Evolutionary conservation across 805 yeast species (phyloP).

Genomic region (Metschnikowia reukaufii): DNA sequence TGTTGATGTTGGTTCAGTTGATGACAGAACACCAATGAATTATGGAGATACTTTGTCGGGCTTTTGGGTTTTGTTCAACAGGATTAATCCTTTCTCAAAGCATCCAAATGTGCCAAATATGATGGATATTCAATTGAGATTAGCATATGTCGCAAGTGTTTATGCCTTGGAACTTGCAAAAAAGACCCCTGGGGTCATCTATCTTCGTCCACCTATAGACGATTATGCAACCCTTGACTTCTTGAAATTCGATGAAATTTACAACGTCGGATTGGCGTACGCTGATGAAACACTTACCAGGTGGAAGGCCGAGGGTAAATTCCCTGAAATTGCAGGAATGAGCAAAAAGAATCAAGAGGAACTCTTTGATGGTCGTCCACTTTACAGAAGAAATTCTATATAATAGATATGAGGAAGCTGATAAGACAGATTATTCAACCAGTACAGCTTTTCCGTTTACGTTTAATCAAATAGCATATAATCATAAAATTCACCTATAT

Average conservation of each 20-base stretch:
- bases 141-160: slow-evolving; percentile 94
- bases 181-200: slow-evolving; percentile 76
- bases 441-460: not conserved
- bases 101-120: slow-evolving; percentile 89
- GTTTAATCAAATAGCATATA: not conserved
- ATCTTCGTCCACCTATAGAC: slow-evolving; percentile 92
- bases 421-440: not conserved
- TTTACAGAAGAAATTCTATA: slow-evolving; percentile 20
- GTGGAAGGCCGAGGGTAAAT: slow-evolving; percentile 49
- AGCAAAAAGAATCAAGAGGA: slow-evolving; percentile 11
- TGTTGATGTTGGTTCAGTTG: slow-evolving; percentile 93
- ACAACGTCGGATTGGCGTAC: slow-evolving; percentile 73
- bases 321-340: slow-evolving; percentile 64
- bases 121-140: slow-evolving; percentile 90
- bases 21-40: slow-evolving; percentile 83
- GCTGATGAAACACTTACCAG: slow-evolving; percentile 59
- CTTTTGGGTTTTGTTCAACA: slow-evolving; percentile 80
- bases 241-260: slow-evolving; percentile 87
- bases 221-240: slow-evolving; percentile 89
- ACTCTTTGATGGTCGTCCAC: slow-evolving; percentile 6
- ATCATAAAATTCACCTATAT: not conserved
- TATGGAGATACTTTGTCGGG: slow-evolving; percentile 95
- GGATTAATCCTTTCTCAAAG: slow-evolving; percentile 86
- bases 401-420: too few relatives aligned
- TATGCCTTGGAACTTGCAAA: slow-evolving; percentile 90